phyloP scores from a whole-genome alignment of 495 filamentous ascomycete genomes.

The Trichoderma gamsii region DNA sequence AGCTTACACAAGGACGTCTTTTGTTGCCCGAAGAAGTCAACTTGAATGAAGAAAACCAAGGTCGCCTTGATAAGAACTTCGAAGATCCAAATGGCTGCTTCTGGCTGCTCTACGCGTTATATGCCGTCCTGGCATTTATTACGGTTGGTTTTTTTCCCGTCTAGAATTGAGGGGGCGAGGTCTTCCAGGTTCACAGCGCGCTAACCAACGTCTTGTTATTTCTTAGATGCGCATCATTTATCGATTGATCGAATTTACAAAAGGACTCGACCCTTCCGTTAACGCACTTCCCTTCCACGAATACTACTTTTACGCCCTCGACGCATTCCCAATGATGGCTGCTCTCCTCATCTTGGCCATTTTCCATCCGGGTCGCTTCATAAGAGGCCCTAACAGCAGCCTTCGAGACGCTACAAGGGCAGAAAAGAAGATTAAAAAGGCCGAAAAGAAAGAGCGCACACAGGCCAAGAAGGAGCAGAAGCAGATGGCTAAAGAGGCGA shows the following conservation, averaged over 20 bases:
- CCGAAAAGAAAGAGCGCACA: conserved; percentile 28
- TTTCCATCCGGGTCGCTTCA: conserved; percentile 47
- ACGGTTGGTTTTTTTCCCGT: background rate
- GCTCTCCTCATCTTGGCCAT: conserved; percentile 42
- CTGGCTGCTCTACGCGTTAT: background rate
- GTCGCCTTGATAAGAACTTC: background rate
- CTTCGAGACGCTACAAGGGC: conserved; percentile 24
- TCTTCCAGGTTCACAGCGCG: background rate
- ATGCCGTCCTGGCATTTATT: background rate
- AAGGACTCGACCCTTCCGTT: conserved; percentile 26
- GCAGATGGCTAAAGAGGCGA: background rate
- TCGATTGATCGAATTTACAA: conserved; percentile 44
- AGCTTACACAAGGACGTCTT: background rate
- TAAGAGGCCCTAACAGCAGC: conserved; percentile 40
- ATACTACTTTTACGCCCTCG: conserved; percentile 48
- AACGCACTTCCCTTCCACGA: conserved; percentile 49
- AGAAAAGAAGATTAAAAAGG: conserved; percentile 31
- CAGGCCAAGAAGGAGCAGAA: conserved; percentile 3
- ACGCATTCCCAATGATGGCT: conserved; percentile 53
- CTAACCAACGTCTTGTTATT: background rate
- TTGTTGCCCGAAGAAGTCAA: background rate
- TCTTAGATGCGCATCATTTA: background rate
- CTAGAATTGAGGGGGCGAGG: background rate
- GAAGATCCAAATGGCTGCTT: background rate
- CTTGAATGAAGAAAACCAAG: background rate